phyloP scores from a whole-genome alignment of 495 filamentous ascomycete genomes.

The Oleoguttula mirabilis region DNA sequence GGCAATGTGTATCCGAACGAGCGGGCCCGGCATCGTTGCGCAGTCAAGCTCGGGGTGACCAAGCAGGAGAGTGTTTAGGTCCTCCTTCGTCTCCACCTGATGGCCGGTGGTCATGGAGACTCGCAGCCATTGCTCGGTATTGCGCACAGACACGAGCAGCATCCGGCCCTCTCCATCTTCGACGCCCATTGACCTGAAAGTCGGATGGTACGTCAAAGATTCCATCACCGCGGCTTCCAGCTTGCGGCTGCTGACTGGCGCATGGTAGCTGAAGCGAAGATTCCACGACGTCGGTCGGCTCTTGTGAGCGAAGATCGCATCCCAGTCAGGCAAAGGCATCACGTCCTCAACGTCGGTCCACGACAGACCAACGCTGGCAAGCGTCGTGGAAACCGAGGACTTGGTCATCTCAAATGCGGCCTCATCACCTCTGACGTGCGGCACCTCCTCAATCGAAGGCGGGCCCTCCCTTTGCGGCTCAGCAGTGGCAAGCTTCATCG shows the following conservation, averaged over 20 bases:
- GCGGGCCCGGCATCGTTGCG: constrained; percentile 2
- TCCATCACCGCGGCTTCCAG: constrained; percentile 9
- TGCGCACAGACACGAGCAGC: constrained; percentile 1
- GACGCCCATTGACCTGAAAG: constrained; percentile 4
- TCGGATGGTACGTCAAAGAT: constrained; percentile 7
- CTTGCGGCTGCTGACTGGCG: neutral
- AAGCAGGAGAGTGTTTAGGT: constrained; percentile 6
- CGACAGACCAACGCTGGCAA: constrained; percentile 1
- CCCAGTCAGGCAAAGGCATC: constrained; percentile 10
- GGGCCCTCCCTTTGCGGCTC: constrained; percentile 1
- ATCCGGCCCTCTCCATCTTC: neutral
- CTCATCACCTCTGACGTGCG: constrained; percentile 1
- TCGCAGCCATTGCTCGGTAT: constrained; percentile 1
- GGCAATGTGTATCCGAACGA: constrained; percentile 4
- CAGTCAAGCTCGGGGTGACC: constrained; percentile 6
- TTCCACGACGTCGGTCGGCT: constrained; percentile 10
- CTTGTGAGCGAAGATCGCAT: constrained; percentile 8
- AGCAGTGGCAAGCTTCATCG: neutral
- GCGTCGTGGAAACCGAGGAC: neutral
- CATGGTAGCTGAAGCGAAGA: constrained; percentile 10
- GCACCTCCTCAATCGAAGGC: constrained; percentile 1
- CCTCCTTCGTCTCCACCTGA: constrained; percentile 9
- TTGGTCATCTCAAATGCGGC: neutral
- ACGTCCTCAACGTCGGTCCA: constrained; percentile 17
- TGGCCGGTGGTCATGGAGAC: constrained; percentile 4